These are phyloP conservation scores for Chlamydomonas eustigma DNA, from an alignment of 139 green algal genomes.

Conservation along the genomic window DNA sequence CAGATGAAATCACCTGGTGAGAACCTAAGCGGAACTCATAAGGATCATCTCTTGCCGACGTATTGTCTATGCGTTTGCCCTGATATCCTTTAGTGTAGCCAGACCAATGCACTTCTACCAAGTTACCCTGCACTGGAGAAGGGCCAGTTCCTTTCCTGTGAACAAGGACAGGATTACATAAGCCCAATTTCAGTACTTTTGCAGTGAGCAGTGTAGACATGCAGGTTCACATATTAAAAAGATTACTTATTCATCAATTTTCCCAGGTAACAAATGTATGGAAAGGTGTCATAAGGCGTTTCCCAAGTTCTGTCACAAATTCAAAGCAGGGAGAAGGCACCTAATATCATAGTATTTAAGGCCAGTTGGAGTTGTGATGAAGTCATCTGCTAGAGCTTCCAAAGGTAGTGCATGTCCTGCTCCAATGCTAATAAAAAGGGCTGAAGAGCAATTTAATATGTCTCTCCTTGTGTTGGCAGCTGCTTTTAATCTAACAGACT, in stretches of 20 bases:
- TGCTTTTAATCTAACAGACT: too few relatives aligned
- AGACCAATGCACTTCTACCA: constrained; percentile 58
- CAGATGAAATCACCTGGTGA: constrained; percentile 44
- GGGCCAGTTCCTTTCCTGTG: constrained; percentile 19
- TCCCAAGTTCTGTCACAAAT: background rate
- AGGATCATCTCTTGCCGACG: constrained; percentile 60
- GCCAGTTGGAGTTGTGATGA: background rate
- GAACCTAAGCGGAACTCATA: constrained; percentile 63
- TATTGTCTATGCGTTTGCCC: constrained; percentile 75
- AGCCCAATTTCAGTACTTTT: too few relatives aligned
- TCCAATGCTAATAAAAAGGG: too few relatives aligned
- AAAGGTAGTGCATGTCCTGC: too few relatives aligned
- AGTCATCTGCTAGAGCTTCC: background rate
- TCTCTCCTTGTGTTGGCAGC: too few relatives aligned
- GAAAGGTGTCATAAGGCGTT: too few relatives aligned
- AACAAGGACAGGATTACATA: background rate
- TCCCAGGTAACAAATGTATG: too few relatives aligned
- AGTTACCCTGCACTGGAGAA: constrained; percentile 25
- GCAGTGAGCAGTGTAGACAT: too few relatives aligned
- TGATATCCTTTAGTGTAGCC: constrained; percentile 61
- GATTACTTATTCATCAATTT: too few relatives aligned
- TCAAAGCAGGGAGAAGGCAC: background rate
- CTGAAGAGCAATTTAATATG: too few relatives aligned
- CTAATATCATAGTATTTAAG: constrained; percentile 9
- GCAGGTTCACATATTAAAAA: too few relatives aligned